Base-by-base conservation (phyloP, 257 asterid genomes). In the Solanum infundibuliforme region DNA sequence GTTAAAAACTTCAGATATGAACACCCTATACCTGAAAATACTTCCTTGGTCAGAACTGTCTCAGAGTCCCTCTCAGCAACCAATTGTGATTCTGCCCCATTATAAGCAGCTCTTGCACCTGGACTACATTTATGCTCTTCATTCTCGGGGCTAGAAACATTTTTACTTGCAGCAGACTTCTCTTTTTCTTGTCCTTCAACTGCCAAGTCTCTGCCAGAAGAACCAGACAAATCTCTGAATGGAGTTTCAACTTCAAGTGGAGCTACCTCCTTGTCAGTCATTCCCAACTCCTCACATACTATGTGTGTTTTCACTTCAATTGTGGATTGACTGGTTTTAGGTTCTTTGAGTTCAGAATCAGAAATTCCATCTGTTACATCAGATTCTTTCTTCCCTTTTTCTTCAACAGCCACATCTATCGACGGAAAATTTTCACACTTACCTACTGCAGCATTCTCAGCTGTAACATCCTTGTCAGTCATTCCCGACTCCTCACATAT, bases 101-200 rank as follows among this genome's bases (percentile, higher is more conserved):
- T 35, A 39, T 12, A 23, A 69, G 87, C 46, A 14, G 83, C 9
- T 71, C 52, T 35, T 71, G 83, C 83, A 86, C 79, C 88, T 71
- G 71, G 72, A 46, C 72, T 86, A 60, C 58, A 32, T 71, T 71
- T 48, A 55, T 18, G 77, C 68, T 86, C 71, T n/a, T 71, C 43
- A 86, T 38, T 86, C 52, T 86, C 25, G 3, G 41, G 88, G 52
- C n/a, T 46, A 39, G 83, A 71, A 41, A 71, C 83, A 86, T 46
- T 36, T 69, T 71, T 71, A 86, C 29, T 83, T 27, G 72, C 84
- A n/a, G 34, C 27, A 72, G 73, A 60, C 77, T 46, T 66, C 12
- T 86, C 86, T 85, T 48, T 39, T 76, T 83, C 88, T 81, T 66
- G 86, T 39, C 65, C 83, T n/a, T 82, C 88, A 74, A 72, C 89